Evolutionary conservation across 192 early-diverging fungal species (phyloP), one percentile per base, ranked within the genome.

Genomic region (Gonapodya prolifera): DNA sequence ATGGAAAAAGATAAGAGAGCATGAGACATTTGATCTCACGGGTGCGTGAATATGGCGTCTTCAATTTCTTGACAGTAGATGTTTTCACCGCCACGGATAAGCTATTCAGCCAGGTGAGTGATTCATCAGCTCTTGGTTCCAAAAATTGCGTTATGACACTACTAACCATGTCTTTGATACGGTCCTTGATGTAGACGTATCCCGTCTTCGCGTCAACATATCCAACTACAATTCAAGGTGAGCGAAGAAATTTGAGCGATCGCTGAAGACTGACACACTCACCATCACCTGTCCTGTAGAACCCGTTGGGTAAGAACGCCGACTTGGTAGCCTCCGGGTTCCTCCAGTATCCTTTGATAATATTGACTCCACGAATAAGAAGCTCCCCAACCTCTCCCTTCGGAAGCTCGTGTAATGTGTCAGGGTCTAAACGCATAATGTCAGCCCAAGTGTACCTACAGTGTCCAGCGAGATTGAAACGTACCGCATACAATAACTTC

Each of bases 271-370:
- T n/a, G n/a, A n/a, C n/a, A n/a, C n/a, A n/a, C 8, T 61, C 23
- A 61, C 71, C 69, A 36, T 83, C 82, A n/a, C 82, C 82, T 29
- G 81, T 83, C 28, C 73, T 34, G 74, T 80, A 76, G 76, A 76
- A 83, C n/a, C 82, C 82, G 33, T 80, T 71, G 1, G 18, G 28
- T 32, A 77, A 35, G 36, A 83, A 69, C 18, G 77, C n/a, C 29
- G 69, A 36, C 13, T 31, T 33, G 23, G 82, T 79, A 31, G 36
- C 75, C 18, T 80, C 70, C 18, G 82, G 75, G 34, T 83, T 69
- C 28, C 75, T 83, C 73, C 74, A 81, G 76, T 83, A 83, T 30
- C 80, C 78, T 35, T 80, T 81, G 78, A 80, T 34, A 36, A 80
- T 76, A 1, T 79, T 80, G 8, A 76, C 77, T 18, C 79, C 79